Percentiles rank a stretch among this genome's conserved stretches.
Evolutionary conservation across 352 stramenopile genomes (phyloP).

Genomic region (Lagenidium giganteum): DNA sequence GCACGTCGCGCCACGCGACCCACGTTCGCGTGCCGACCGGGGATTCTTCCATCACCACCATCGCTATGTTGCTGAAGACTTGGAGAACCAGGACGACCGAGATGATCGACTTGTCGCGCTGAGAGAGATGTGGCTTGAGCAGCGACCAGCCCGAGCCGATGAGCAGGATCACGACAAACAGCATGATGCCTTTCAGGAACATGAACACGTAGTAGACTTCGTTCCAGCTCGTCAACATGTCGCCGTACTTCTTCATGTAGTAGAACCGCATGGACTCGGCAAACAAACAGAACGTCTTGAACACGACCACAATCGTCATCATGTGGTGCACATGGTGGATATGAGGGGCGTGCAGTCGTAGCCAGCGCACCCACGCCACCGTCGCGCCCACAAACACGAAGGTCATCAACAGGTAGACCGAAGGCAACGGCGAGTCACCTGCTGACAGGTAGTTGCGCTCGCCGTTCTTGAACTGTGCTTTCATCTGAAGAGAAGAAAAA

Average conservation of each 20-base stretch:
- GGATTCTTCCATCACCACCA: conserved; percentile 84
- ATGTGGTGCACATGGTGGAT: conserved; percentile 95
- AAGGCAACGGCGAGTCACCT: conserved; percentile 77
- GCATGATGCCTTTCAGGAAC: conserved; percentile 93
- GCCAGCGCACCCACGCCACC: conserved; percentile 58
- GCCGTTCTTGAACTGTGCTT: conserved; percentile 78
- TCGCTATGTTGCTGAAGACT: conserved; percentile 93
- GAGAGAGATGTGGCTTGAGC: conserved; percentile 94
- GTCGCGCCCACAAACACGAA: conserved; percentile 57
- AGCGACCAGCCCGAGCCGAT: conserved; percentile 97
- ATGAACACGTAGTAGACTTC: conserved; percentile 94
- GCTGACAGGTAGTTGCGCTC: conserved; percentile 81
- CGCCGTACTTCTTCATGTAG: conserved; percentile 93
- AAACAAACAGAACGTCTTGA: conserved; percentile 93
- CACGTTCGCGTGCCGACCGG: conserved; percentile 67
- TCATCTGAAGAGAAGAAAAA: conserved; percentile 50
- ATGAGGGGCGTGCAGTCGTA: conserved; percentile 24
- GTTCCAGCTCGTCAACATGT: conserved; percentile 90
- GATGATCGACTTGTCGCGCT: conserved; percentile 93
- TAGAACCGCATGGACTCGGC: conserved; percentile 94
- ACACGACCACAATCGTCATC: conserved; percentile 90
- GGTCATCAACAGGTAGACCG: conserved; percentile 80
- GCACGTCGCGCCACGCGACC: conserved; percentile 80
- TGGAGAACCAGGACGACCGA: conserved; percentile 91
- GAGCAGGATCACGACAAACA: conserved; percentile 97